These are phyloP conservation scores for Zostera marina DNA, from an alignment of 116 monocot species.

Conservation along the genomic window DNA sequence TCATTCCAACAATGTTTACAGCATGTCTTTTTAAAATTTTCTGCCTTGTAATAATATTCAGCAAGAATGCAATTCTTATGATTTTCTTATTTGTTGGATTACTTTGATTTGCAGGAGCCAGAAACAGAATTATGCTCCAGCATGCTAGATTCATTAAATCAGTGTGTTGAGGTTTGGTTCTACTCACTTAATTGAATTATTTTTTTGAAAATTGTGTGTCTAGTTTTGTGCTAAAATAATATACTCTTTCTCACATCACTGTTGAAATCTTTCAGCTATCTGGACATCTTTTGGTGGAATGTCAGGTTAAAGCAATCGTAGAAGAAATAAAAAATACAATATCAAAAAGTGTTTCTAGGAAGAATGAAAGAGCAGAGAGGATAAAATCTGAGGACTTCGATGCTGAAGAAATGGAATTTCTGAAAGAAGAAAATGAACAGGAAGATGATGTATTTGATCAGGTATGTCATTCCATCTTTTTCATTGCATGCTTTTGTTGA, in stretches of 20 bases:
- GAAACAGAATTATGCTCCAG: slow-evolving; percentile 76
- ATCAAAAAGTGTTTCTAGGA: slow-evolving; percentile 66
- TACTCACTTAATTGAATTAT: not conserved
- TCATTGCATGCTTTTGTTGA: not conserved
- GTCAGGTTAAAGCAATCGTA: slow-evolving; percentile 56
- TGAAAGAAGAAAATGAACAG: slow-evolving; percentile 93
- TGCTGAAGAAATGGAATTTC: slow-evolving; percentile 88
- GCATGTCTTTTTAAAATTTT: not conserved
- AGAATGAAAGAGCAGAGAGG: slow-evolving; percentile 75
- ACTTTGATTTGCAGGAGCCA: slow-evolving; percentile 49
- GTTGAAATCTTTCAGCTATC: slow-evolving; percentile 32
- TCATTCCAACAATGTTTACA: slow-evolving; percentile 2
- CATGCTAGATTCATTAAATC: slow-evolving; percentile 88
- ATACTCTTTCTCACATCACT: not conserved
- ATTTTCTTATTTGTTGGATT: not conserved
- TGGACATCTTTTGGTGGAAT: slow-evolving; percentile 69
- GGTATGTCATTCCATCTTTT: slow-evolving; percentile 13
- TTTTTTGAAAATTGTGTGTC: not conserved
- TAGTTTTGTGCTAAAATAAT: not conserved
- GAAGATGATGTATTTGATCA: slow-evolving; percentile 96
- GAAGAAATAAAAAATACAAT: slow-evolving; percentile 92
- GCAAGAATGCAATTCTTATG: no score
- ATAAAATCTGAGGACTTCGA: slow-evolving; percentile 92
- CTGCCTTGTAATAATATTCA: no score
- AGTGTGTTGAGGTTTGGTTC: slow-evolving; percentile 63